Percentiles rank a stretch among this genome's conserved stretches.
Conservation (phyloP, 441 rosid species). For the Corymbia calophylla region DNA sequence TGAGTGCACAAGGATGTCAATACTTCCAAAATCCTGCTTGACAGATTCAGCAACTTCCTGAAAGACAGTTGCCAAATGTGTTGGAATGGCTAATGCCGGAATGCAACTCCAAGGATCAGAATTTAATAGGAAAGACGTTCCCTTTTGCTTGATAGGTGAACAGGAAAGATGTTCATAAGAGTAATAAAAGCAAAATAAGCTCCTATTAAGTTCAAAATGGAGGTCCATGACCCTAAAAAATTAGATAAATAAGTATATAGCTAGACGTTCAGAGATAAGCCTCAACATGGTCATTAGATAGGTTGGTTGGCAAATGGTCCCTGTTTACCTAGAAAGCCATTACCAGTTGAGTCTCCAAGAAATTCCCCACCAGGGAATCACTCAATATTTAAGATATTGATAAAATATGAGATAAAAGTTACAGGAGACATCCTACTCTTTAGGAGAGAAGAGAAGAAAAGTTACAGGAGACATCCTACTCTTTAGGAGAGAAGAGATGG, state of each 20-base stretch:
- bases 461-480: neutral
- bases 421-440: neutral
- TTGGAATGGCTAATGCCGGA: neutral
- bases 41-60: slow-evolving; percentile 91
- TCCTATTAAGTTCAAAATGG: neutral
- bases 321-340: neutral
- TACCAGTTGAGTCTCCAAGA: neutral
- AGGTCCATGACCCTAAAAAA: neutral
- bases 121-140: neutral
- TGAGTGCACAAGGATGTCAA: slow-evolving; percentile 93
- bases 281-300: neutral
- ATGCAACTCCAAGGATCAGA: neutral
- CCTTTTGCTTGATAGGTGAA: neutral
- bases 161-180: neutral
- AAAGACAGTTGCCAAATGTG: neutral
- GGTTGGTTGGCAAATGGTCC: neutral
- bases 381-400: neutral
- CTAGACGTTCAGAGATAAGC: neutral
- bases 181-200: neutral
- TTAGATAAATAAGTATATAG: neutral
- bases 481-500: neutral
- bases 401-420: neutral
- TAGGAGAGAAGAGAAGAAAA: neutral
- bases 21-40: slow-evolving; percentile 80
- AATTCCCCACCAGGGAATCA: neutral